These are phyloP conservation scores for Esteya vermicola DNA, from an alignment of 2,329 filamentous ascomycete species.

Conservation along the genomic window DNA sequence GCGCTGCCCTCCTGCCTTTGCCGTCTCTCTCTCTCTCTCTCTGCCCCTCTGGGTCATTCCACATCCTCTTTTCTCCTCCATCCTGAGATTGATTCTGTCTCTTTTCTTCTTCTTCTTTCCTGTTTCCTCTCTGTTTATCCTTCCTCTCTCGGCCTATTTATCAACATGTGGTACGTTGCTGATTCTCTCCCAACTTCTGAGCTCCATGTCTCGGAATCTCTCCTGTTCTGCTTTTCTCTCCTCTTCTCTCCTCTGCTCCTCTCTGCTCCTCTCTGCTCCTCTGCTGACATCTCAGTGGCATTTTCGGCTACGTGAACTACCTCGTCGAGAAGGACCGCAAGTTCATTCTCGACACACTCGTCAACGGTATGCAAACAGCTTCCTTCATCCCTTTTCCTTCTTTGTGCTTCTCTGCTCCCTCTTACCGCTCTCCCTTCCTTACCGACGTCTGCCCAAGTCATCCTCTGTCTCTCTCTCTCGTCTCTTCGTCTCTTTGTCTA, in stretches of 20 bases:
- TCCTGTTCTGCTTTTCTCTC: no score
- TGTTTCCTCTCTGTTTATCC: background rate
- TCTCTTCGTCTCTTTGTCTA: no score
- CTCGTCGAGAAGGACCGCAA: conserved; percentile 97
- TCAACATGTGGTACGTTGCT: no score
- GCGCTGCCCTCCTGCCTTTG: background rate
- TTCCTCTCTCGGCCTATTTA: no score
- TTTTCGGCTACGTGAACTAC: conserved; percentile 99
- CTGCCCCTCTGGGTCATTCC: background rate
- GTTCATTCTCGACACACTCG: conserved; percentile 87
- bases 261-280: background rate
- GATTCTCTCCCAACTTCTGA: no score
- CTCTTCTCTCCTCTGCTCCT: background rate
- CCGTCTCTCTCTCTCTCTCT: conserved; percentile 1
- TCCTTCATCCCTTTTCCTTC: background rate
- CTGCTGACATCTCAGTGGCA: conserved; percentile 48
- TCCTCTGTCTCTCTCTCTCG: background rate
- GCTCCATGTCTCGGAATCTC: no score
- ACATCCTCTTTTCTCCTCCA: conserved; percentile 12
- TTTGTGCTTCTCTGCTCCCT: no score
- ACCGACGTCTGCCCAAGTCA: no score
- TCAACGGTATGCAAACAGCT: conserved; percentile 58
- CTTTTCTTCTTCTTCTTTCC: background rate
- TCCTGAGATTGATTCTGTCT: conserved; percentile 17
- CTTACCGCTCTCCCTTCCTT: no score